Percentiles rank a stretch among this genome's conserved stretches.
phyloP scores from a whole-genome alignment of 192 early-diverging fungal genomes.

The Coemansia sp. region DNA sequence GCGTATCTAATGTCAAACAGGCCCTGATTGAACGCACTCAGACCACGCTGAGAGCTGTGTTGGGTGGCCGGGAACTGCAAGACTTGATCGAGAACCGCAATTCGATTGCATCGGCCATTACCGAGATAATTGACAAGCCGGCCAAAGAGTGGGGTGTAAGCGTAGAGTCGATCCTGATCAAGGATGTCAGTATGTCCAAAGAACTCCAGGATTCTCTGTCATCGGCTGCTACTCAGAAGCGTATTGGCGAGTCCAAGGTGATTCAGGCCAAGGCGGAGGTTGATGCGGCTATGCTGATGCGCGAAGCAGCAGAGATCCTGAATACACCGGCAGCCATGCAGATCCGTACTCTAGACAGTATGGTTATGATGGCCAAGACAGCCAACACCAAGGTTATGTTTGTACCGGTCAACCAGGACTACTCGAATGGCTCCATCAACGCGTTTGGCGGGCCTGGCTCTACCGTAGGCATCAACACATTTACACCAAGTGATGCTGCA shows the following conservation, averaged over 20 bases:
- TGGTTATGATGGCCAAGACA: slow-evolving; percentile 71
- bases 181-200: slow-evolving; percentile 71
- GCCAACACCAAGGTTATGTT: slow-evolving; percentile 74
- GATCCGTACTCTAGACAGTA: slow-evolving; percentile 87
- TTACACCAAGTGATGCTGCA: neutral
- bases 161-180: slow-evolving; percentile 80
- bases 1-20: slow-evolving; percentile 71
- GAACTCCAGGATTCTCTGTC: slow-evolving; percentile 82
- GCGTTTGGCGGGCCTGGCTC: slow-evolving; percentile 49
- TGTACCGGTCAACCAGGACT: slow-evolving; percentile 58
- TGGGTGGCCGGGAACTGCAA: slow-evolving; percentile 82
- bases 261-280: slow-evolving; percentile 87
- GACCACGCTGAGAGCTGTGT: slow-evolving; percentile 82
- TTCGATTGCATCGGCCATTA: slow-evolving; percentile 80
- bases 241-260: slow-evolving; percentile 86
- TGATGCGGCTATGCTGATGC: slow-evolving; percentile 85
- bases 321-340: slow-evolving; percentile 82
- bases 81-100: slow-evolving; percentile 89
- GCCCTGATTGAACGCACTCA: slow-evolving; percentile 86
- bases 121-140: slow-evolving; percentile 75
- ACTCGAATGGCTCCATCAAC: slow-evolving; percentile 44
- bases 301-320: slow-evolving; percentile 86
- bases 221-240: slow-evolving; percentile 85
- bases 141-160: slow-evolving; percentile 79
- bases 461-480: slow-evolving; percentile 28